Conservation (phyloP, 2,329 filamentous ascomycete genomes). For the Talaromyces sp. region DNA sequence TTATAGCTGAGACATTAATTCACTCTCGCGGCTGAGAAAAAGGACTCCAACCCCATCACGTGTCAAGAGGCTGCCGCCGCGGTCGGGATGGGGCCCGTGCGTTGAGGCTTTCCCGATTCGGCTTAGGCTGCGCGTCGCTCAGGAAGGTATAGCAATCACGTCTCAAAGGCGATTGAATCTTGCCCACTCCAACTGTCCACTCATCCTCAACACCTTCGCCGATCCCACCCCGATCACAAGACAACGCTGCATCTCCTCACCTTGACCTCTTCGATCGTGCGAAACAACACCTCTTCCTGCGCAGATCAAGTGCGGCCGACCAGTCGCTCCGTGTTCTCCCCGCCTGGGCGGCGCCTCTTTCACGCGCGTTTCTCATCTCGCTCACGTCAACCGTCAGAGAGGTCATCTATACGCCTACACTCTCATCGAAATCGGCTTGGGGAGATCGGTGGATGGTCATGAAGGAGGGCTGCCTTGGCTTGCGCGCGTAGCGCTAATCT, state of each 20-base stretch:
- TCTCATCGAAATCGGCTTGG: not conserved
- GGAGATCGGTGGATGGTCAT: slow-evolving; percentile 22
- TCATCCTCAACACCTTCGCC: not conserved
- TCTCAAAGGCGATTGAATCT: not conserved
- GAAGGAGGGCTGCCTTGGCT: slow-evolving; percentile 28
- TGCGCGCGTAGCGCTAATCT: slow-evolving; percentile 33
- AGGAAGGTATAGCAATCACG: not conserved
- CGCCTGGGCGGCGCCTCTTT: not conserved
- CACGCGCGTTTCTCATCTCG: not conserved
- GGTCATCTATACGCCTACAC: not conserved
- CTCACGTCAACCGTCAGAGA: not conserved
- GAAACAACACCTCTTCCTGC: not conserved
- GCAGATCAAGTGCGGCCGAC: not conserved
- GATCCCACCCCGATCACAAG: not conserved
- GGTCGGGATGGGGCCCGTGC: not conserved
- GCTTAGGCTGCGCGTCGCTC: not conserved
- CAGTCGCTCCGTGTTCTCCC: not conserved
- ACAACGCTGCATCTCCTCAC: not conserved
- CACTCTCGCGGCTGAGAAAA: not conserved
- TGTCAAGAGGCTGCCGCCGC: not conserved
- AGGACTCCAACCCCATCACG: not conserved
- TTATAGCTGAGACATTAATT: not conserved
- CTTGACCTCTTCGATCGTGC: not conserved
- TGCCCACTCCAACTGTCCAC: not conserved
- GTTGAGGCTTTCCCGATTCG: not conserved